Evolutionary conservation across 306 rosid genomes (phyloP).

Genomic region (Medicago truncatula): DNA sequence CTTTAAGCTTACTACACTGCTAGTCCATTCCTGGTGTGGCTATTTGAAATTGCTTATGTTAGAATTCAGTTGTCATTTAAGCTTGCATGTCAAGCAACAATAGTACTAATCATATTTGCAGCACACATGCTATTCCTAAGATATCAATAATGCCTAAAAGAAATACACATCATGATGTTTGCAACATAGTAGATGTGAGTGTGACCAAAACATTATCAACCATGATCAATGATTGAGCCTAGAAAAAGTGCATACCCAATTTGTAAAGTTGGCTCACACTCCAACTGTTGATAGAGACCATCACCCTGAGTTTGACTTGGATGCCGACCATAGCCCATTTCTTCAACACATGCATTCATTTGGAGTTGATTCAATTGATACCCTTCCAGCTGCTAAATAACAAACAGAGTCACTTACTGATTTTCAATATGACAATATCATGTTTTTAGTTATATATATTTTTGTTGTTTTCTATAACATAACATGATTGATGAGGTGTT

Average conservation of each 20-base stretch:
- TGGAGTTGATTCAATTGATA: slow-evolving; percentile 77
- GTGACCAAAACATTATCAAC: background rate
- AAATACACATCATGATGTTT: background rate
- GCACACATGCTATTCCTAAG: background rate
- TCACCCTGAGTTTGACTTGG: slow-evolving; percentile 61
- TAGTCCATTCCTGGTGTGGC: no score
- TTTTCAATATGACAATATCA: slow-evolving; percentile 1
- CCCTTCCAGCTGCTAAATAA: slow-evolving; percentile 76
- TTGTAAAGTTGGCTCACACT: slow-evolving; percentile 89
- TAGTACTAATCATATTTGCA: background rate
- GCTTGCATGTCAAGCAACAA: background rate
- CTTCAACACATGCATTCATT: slow-evolving; percentile 68
- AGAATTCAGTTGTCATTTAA: background rate
- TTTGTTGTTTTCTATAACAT: background rate
- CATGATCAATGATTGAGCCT: background rate
- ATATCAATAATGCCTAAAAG: background rate
- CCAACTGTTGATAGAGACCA: slow-evolving; percentile 76
- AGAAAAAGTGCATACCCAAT: slow-evolving; percentile 67
- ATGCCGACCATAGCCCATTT: slow-evolving; percentile 74
- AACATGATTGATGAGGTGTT: background rate
- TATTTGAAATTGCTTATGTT: background rate
- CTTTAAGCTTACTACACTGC: no score
- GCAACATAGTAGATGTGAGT: no score
- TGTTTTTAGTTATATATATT: background rate
- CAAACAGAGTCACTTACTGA: slow-evolving; percentile 26